Percentiles rank a stretch among this genome's conserved stretches.
phyloP scores from a whole-genome alignment of 177 flowering plant genomes.

The Vitis hybrid region DNA sequence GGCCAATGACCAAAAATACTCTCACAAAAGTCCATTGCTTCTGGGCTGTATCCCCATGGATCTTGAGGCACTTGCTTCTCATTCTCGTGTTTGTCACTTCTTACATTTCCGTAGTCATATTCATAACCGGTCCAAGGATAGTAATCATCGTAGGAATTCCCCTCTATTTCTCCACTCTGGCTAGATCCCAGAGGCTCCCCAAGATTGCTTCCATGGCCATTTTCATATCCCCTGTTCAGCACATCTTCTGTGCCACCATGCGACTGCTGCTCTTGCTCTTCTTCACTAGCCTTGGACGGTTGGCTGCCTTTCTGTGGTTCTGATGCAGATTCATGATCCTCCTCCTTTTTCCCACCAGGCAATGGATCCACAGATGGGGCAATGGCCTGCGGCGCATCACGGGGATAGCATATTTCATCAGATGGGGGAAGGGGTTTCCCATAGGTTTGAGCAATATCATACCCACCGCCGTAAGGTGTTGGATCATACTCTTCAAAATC shows the following conservation, averaged over 20 bases:
- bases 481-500: slow-evolving; percentile 66
- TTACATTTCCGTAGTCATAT: slow-evolving; percentile 5
- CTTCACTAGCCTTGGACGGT: slow-evolving; percentile 6
- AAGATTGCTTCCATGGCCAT: too few relatives aligned
- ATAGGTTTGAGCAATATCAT: slow-evolving; percentile 46
- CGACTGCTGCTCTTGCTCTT: background rate
- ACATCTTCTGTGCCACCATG: too few relatives aligned
- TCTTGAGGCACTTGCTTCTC: slow-evolving; percentile 19
- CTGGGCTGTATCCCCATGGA: slow-evolving; percentile 42
- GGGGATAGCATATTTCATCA: slow-evolving; percentile 62
- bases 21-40: slow-evolving; percentile 47
- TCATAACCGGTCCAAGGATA: slow-evolving; percentile 2
- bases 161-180: slow-evolving; percentile 1
- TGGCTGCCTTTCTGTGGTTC: background rate
- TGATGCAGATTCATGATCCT: slow-evolving; percentile 1
- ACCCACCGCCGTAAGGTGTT: slow-evolving; percentile 84
- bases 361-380: slow-evolving; percentile 11
- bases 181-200: background rate
- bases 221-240: too few relatives aligned
- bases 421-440: slow-evolving; percentile 79
- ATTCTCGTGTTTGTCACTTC: slow-evolving; percentile 2
- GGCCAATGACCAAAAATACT: slow-evolving; percentile 62
- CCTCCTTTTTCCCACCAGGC: slow-evolving; percentile 22
- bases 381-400: slow-evolving; percentile 18
- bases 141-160: background rate